A percentile compares a stretch with the other conserved stretches of the same genome.
phyloP scores from a whole-genome alignment of 2,329 filamentous ascomycete genomes.

The Cryphonectria japonica region DNA sequence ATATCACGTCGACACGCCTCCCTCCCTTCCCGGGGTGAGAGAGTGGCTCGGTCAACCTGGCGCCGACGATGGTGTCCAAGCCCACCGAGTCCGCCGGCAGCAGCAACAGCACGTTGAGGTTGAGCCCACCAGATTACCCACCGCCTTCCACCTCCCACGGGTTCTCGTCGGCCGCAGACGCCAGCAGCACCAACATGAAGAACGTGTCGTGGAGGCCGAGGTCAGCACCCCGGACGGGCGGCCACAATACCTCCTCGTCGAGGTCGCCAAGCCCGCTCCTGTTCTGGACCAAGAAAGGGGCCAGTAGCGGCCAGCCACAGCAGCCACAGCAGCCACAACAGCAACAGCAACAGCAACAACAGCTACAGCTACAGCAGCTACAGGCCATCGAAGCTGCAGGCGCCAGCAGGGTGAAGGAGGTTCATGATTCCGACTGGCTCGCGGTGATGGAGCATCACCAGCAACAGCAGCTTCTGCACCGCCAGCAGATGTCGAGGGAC shows the following conservation, averaged over 20 bases:
- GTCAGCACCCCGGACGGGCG: conserved; percentile 25
- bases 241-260: background rate
- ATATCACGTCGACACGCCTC: background rate
- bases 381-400: conserved; percentile 11
- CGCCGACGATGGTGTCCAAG: conserved; percentile 8
- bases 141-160: background rate
- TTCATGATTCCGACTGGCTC: conserved; percentile 7
- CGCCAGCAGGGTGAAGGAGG: conserved; percentile 1
- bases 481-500: conserved; percentile 6
- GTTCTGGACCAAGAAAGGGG: conserved; percentile 21
- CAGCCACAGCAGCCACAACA: too few species aligned
- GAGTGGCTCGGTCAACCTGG: conserved; percentile 7
- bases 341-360: background rate
- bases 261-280: conserved; percentile 22
- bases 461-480: background rate
- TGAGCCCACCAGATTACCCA: background rate
- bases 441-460: background rate
- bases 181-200: conserved; percentile 5
- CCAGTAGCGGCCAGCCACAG: conserved; percentile 2
- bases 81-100: background rate
- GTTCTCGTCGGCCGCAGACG: background rate
- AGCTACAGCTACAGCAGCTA: conserved; percentile 16
- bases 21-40: background rate
- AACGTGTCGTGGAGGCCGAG: conserved; percentile 23
- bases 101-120: background rate